These are phyloP conservation scores for Ophiostoma sp. DNA, from an alignment of 2,329 filamentous ascomycete species.

Conservation along the genomic window DNA sequence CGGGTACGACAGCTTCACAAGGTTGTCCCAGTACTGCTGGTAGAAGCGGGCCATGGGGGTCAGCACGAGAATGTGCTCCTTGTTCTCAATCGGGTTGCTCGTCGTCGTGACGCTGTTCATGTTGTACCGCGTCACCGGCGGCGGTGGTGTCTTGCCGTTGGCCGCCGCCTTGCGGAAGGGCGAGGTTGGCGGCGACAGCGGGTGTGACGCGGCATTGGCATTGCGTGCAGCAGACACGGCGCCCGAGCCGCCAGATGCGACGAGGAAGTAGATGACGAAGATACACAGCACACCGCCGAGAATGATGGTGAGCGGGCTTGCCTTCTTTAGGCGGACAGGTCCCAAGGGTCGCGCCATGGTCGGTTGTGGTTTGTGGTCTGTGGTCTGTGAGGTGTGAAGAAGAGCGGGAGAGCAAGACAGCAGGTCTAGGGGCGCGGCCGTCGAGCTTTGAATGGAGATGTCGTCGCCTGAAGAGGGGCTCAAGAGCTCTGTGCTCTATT, in stretches of 20 bases:
- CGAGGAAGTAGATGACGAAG: conserved; percentile 61
- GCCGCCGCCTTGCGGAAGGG: conserved; percentile 61
- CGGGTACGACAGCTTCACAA: conserved; percentile 76
- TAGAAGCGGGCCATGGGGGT: conserved; percentile 94
- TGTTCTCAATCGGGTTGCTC: conserved; percentile 65
- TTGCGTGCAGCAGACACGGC: conserved; percentile 36
- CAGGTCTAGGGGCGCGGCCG: too few relatives aligned
- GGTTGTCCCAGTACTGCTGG: conserved; percentile 90
- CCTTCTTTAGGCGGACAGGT: conserved; percentile 68
- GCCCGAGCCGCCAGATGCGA: conserved; percentile 39
- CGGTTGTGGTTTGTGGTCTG: conserved; percentile 15
- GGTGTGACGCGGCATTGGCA: conserved; percentile 55
- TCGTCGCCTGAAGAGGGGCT: neutral
- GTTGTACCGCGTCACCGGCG: conserved; percentile 86
- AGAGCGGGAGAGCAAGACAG: neutral
- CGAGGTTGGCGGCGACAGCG: conserved; percentile 67
- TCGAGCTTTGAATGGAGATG: neutral
- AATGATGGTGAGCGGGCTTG: conserved; percentile 68
- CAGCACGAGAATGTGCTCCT: conserved; percentile 82
- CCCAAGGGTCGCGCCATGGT: conserved; percentile 55
- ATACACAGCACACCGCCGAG: conserved; percentile 68
- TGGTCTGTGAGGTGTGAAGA: neutral
- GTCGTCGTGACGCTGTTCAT: conserved; percentile 92
- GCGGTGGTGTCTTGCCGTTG: conserved; percentile 48
- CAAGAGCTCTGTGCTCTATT: too few relatives aligned